Conservation (phyloP, 331 rosid species). For the Cucumis variabilis region DNA sequence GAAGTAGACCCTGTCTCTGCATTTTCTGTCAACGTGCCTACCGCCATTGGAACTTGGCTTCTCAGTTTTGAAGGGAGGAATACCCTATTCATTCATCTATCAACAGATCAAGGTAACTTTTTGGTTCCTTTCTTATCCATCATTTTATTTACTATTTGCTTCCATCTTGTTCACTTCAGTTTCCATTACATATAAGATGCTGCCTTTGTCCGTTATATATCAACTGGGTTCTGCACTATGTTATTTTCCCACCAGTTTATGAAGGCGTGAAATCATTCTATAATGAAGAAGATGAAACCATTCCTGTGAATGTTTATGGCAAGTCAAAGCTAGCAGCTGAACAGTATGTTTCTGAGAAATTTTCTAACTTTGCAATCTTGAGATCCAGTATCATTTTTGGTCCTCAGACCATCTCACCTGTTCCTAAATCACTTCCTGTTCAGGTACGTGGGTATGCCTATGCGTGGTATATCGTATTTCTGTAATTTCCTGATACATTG, state of each 20-base stretch:
- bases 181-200: not conserved
- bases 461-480: slow-evolving; percentile 16
- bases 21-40: slow-evolving; percentile 80
- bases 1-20: slow-evolving; percentile 80
- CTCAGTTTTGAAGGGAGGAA: slow-evolving; percentile 53
- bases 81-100: slow-evolving; percentile 75
- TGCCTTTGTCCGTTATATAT: not conserved
- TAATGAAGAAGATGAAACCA: slow-evolving; percentile 76
- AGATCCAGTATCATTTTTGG: slow-evolving; percentile 97
- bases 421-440: slow-evolving; percentile 91
- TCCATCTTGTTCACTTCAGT: not conserved
- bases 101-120: slow-evolving; percentile 89
- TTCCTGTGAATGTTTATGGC: slow-evolving; percentile 84
- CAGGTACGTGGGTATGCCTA: slow-evolving; percentile 54
- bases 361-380: slow-evolving; percentile 71
- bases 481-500: not conserved
- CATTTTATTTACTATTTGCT: not conserved
- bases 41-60: slow-evolving; percentile 79
- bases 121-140: not conserved
- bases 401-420: slow-evolving; percentile 84
- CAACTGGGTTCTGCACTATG: slow-evolving; percentile 37
- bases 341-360: slow-evolving; percentile 69
- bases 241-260: slow-evolving; percentile 64
- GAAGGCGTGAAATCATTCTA: slow-evolving; percentile 89
- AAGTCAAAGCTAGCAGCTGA: slow-evolving; percentile 87